Evolutionary conservation across 2,329 filamentous ascomycete species (phyloP), one percentile per base, ranked within the genome.

Genomic region (Annulohypoxylon truncatum): DNA sequence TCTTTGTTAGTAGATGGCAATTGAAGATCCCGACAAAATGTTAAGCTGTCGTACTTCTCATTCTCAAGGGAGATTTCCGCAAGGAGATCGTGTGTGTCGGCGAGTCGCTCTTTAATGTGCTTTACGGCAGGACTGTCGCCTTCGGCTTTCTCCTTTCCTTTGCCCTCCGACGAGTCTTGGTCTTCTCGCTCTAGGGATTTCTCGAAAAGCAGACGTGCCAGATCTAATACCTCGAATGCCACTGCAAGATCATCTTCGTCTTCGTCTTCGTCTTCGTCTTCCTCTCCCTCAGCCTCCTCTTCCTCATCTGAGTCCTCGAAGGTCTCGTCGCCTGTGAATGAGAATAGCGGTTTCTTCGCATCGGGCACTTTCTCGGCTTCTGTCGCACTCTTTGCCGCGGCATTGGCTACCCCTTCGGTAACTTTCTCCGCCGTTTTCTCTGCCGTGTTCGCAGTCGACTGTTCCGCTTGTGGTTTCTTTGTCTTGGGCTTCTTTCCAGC

Each of bases 51-150:
- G 64, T 81, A 89, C 82, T 92, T 90, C 80, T 98, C 96, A 72
- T 96, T 97, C 81, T 99, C 96, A 26, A 99, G 84, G n/a, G 92
- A 96, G 67, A 99, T 97, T 80, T 99, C 96, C 8, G 94, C 92
- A 67, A 98, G 91, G 60, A 97, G 87, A 77, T 97, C 94, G 77
- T 97, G 93, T 7, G 93, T 97, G 76, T 99, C 96, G 66, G 93
- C 93, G 31, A 98, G 86, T 61, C 93, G 89, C 79, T 97, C 93
- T 79, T 94, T 94, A 75, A 94, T 84, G 66, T 92, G 88, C 69
- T 85, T 81, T 44, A 83, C 70, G 1, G 77, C 72, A 40, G 81
- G 79, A 6, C 79, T 79, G 55, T 84, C 81, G 20, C 77, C 77
- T 33, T 79, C 74, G 13, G 76, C 76, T 33, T 75, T 76, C 63